Base-by-base conservation (phyloP, 2,329 filamentous ascomycete species). In the Malbranchea zuffiana region DNA sequence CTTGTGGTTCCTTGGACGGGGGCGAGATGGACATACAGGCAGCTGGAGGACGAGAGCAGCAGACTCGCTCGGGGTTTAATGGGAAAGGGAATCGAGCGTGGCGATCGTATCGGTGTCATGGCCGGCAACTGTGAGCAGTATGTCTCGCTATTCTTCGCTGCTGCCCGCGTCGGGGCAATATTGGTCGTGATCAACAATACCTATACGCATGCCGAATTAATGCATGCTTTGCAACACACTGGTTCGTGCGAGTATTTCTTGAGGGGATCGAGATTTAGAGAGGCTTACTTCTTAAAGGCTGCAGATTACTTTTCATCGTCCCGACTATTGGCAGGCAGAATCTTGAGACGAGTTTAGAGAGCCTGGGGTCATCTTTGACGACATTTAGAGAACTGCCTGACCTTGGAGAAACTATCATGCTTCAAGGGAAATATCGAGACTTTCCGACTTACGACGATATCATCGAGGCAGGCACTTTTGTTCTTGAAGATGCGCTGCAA, bases 121-220 rank as follows among this genome's bases (percentile, higher is more conserved):
- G 80, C 80, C 45, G 64, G 71, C 3, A 72, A 74, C 44, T 71
- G 69, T 45, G 68, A 72, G 43, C 66, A 72, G 46, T 72, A 66
- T 41, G 59, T 81, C 19, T 70, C 79, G 2, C 69, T 84, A 11
- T 82, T 84, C 65, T 84, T 85, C 47, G 80, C 78, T 3, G 78
- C 75, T 7, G 75, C 77, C 26, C 68, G 74, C 31, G 43, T 81
- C 12, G 78, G 78, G 6, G 76, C 72, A 31, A 75, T 80, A 30
- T 65, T 86, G 35, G 81, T 86, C 18, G 83, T 86, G 29, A 63
- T 87, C 46, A 87, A 87, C 62, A 87, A 85, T 60, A 87, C 81
- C 0, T 87, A 87, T 54, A 87, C 82, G 1, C 69, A 77, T 2
- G 73, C 71, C 1, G 82, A 87, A 59, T 75, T 80, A 32, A 69